Base-by-base conservation (phyloP, 2,329 filamentous ascomycete species). In the Aureobasidium sp. region DNA sequence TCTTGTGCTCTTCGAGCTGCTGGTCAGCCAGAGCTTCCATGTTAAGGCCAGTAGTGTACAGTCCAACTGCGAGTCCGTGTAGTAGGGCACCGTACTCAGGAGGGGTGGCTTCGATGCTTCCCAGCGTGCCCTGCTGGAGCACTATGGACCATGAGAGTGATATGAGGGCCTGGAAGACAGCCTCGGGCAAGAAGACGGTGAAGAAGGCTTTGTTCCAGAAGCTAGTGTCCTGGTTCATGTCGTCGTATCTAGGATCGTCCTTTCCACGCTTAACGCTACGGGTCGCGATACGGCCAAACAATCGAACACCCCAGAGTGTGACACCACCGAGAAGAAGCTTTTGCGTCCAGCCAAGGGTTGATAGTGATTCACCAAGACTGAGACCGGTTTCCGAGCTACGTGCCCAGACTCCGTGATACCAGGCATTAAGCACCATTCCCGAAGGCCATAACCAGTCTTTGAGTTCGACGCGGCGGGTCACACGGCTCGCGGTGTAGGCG, bases 371-470 rank as follows among this genome's bases (percentile, higher is more conserved):
- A 1, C 73, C 67, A 5, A 82, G 62, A 0, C 80, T 77, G 22
- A 81, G 69, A 1, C 78, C 76, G 33, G 77, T 74, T 61, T 76
- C 72, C 52, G 75, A 69, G 12, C 83, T 73, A 5, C 78, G 78
- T n/a, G 76, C 74, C 15, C 82, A 82, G 45, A 85, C 71, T 24
- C 83, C 81, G 60, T 77, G 80, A 80, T 82, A 85, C 83, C 83
- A 85, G 7, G 81, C 82, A 68, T 84, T 85, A 62, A 76, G 70
- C 11, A 85, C 78, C 66, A 68, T 64, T 44, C 67, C 80, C 4
- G 76, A 72, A 0, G 82, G 81, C 82, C 82, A 85, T 6, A 83
- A 71, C 75, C 79, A 82, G 68, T 86, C 83, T 67, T 86, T 86
- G n/a, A 78, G 74, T 61, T 85, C 83, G 11, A 81, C 77, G n/a